phyloP scores from a whole-genome alignment of 495 filamentous ascomycete genomes.

The Lepidopterella palustris region DNA sequence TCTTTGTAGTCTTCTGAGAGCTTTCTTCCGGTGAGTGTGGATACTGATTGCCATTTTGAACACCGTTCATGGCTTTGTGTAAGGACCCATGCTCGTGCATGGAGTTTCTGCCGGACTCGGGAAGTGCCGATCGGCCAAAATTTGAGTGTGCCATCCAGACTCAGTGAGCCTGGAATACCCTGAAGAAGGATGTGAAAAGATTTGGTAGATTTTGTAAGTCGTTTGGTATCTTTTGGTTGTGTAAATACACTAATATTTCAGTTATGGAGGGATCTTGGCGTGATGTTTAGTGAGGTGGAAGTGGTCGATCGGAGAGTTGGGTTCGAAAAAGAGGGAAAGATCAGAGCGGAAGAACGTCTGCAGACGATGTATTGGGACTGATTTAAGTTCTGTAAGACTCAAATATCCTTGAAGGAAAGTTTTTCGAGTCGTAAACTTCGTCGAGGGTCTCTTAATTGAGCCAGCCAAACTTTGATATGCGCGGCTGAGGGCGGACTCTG shows the following conservation, averaged over 20 bases:
- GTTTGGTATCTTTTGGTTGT: no score
- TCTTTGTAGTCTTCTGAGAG: conserved; percentile 8
- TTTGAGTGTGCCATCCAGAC: conserved; percentile 14
- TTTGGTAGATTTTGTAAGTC: no score
- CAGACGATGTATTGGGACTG: conserved; percentile 1
- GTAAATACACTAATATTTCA: no score
- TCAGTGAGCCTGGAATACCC: no score
- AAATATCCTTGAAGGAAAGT: conserved; percentile 20
- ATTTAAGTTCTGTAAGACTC: conserved; percentile 23
- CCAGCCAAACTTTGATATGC: conserved; percentile 19
- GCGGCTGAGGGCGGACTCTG: neutral
- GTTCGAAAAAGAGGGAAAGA: neutral
- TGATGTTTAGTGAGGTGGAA: neutral
- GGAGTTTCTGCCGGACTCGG: conserved; percentile 18
- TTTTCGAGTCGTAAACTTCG: conserved; percentile 19
- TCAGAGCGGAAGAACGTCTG: neutral
- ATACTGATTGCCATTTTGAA: conserved; percentile 16
- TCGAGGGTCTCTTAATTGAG: conserved; percentile 19
- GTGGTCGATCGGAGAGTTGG: neutral
- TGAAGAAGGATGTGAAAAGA: no score
- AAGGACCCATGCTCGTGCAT: conserved; percentile 21
- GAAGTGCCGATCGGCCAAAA: conserved; percentile 1
- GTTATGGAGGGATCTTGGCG: no score
- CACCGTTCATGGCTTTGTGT: conserved; percentile 5
- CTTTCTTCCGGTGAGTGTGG: conserved; percentile 2